Conservation (phyloP, 257 asterid species). For the Jacaranda copaia region DNA sequence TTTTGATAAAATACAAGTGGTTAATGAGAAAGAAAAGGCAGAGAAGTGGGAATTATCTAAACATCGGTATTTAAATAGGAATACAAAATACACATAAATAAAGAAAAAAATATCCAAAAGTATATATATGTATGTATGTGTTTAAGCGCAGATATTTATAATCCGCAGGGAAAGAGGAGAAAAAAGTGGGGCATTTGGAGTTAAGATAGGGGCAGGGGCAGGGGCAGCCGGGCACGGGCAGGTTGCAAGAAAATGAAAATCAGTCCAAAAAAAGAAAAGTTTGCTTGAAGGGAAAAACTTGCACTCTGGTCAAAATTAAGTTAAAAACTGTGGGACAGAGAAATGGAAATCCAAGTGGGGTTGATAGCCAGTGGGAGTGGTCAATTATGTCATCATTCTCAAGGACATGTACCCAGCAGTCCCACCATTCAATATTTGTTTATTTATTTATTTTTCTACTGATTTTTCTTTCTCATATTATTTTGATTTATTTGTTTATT, state of each 20-base stretch:
- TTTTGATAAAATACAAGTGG: too few relatives aligned
- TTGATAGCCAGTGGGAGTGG: not conserved
- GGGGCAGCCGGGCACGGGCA: not conserved
- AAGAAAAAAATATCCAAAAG: not conserved
- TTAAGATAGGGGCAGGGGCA: not conserved
- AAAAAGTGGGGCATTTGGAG: slow-evolving; percentile 15
- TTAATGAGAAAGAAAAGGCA: too few relatives aligned
- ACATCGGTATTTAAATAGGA: too few relatives aligned
- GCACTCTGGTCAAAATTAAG: not conserved
- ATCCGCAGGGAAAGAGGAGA: not conserved
- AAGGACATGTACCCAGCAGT: not conserved
- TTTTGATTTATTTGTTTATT: too few relatives aligned
- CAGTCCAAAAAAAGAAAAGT: not conserved
- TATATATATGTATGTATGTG: not conserved
- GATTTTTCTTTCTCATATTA: too few relatives aligned
- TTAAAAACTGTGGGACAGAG: not conserved
- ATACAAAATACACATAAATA: not conserved
- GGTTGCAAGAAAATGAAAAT: slow-evolving; percentile 23
- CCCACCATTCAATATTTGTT: too few relatives aligned
- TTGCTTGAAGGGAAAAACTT: not conserved
- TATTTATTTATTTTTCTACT: too few relatives aligned
- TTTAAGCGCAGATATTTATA: not conserved
- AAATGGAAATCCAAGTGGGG: not conserved
- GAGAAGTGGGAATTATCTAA: too few relatives aligned
- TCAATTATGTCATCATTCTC: not conserved